Percentiles rank a stretch among this genome's conserved stretches.
These are phyloP conservation scores for Amoeboaphelidium occidentale DNA, from an alignment of 371 early-diverging fungal genomes.

Conservation along the genomic window DNA sequence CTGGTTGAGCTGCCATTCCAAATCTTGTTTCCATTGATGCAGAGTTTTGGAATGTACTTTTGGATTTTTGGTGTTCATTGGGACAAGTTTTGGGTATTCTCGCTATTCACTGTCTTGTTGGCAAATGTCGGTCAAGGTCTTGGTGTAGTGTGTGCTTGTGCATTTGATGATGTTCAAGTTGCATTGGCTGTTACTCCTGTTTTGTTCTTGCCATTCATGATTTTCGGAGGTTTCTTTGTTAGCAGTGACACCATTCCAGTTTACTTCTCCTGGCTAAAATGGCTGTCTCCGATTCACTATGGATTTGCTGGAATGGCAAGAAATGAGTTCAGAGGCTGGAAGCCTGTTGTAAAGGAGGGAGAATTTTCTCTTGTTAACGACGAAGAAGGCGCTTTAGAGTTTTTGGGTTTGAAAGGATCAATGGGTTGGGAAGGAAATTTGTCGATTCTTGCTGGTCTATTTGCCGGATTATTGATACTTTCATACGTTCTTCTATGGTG, in stretches of 20 bases:
- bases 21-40: background rate
- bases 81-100: constrained; percentile 19
- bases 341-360: background rate
- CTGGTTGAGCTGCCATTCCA: constrained; percentile 14
- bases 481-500: background rate
- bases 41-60: constrained; percentile 21
- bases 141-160: constrained; percentile 23
- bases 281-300: constrained; percentile 3
- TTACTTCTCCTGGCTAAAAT: constrained; percentile 11
- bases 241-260: constrained; percentile 28
- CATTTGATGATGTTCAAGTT: constrained; percentile 10
- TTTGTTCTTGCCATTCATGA: constrained; percentile 1
- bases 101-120: background rate
- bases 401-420: background rate
- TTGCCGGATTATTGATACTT: background rate
- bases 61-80: constrained; percentile 24
- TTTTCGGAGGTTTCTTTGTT: constrained; percentile 30
- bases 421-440: background rate
- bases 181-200: background rate
- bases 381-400: background rate
- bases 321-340: constrained; percentile 24
- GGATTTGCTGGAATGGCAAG: constrained; percentile 17
- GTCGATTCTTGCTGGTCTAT: background rate
- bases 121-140: constrained; percentile 5
- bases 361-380: background rate